A percentile compares a stretch with the other conserved stretches of the same genome.
Evolutionary conservation across 768 basidiomycete species (phyloP).

Genomic region (Boletus coccyginus): DNA sequence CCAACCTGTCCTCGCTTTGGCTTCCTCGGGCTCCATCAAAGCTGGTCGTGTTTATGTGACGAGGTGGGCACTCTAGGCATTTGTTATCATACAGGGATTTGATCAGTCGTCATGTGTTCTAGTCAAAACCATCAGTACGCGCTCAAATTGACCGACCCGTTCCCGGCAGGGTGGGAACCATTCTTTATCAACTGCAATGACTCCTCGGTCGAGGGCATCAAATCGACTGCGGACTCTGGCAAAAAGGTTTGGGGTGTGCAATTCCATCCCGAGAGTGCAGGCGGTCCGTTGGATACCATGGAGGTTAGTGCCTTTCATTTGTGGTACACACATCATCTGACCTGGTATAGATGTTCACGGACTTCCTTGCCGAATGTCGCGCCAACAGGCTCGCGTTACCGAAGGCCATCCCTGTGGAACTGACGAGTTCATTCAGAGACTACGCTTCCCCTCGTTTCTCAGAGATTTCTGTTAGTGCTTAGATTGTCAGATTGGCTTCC

Average conservation of each 20-base stretch:
- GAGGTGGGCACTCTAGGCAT: constrained; percentile 44
- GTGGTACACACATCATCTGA: neutral
- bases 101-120: constrained; percentile 1
- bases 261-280: constrained; percentile 98
- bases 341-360: constrained; percentile 79
- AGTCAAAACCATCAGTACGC: constrained; percentile 99
- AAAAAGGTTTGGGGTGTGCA: constrained; percentile 97
- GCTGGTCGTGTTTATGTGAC: constrained; percentile 98
- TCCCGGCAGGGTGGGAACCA: constrained; percentile 96
- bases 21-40: constrained; percentile 89
- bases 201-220: constrained; percentile 98
- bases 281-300: constrained; percentile 98
- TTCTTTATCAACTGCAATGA: constrained; percentile 99
- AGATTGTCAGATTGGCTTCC: neutral
- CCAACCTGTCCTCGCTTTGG: constrained; percentile 94
- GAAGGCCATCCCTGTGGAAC: constrained; percentile 13
- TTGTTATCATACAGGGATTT: neutral
- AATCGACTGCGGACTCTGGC: constrained; percentile 85
- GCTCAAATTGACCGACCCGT: constrained; percentile 88
- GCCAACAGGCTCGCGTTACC: constrained; percentile 44
- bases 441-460: constrained; percentile 19
- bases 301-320: constrained; percentile 53
- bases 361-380: constrained; percentile 82
- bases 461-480: constrained; percentile 32
- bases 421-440: constrained; percentile 17